Percentiles rank a stretch among this genome's conserved stretches.
Conservation (phyloP, 129 eudicot genomes). For the Lonicera japonica region DNA sequence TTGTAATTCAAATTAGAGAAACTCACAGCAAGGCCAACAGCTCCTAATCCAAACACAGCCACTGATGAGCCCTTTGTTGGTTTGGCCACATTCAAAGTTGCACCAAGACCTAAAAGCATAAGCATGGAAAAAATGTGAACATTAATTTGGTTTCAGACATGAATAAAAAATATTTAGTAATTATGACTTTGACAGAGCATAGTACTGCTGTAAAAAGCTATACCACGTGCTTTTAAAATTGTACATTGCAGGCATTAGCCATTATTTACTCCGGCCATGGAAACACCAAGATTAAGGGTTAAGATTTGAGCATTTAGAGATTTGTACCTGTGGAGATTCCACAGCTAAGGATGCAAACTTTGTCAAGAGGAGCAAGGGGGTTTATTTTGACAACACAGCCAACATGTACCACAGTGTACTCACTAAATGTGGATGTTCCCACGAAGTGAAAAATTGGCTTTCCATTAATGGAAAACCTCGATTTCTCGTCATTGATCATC, state of each 20-base stretch:
- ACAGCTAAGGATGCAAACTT: constrained; percentile 85
- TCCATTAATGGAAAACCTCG: constrained; percentile 70
- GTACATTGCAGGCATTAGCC: too few relatives aligned
- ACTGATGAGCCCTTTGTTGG: constrained; percentile 70
- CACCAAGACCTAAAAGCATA: constrained; percentile 36
- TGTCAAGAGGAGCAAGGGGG: constrained; percentile 76
- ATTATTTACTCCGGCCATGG: too few relatives aligned
- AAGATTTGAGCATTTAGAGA: neutral
- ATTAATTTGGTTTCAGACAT: too few relatives aligned
- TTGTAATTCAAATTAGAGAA: neutral
- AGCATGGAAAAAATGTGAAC: too few relatives aligned
- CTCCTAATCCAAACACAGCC: constrained; percentile 86
- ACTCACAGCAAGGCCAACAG: constrained; percentile 88
- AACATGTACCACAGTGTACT: constrained; percentile 72
- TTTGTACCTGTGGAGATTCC: constrained; percentile 79
- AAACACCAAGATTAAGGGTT: too few relatives aligned
- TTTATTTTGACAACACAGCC: constrained; percentile 80
- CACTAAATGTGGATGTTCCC: constrained; percentile 89
- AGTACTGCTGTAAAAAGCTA: too few relatives aligned
- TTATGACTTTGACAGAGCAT: too few relatives aligned
- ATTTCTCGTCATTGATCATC: constrained; percentile 55
- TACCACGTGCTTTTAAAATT: too few relatives aligned
- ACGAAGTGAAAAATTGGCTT: constrained; percentile 72
- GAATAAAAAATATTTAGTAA: too few relatives aligned
- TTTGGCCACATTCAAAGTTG: constrained; percentile 90